phyloP scores from a whole-genome alignment of 306 rosid genomes.

The Prunus mongolica region DNA sequence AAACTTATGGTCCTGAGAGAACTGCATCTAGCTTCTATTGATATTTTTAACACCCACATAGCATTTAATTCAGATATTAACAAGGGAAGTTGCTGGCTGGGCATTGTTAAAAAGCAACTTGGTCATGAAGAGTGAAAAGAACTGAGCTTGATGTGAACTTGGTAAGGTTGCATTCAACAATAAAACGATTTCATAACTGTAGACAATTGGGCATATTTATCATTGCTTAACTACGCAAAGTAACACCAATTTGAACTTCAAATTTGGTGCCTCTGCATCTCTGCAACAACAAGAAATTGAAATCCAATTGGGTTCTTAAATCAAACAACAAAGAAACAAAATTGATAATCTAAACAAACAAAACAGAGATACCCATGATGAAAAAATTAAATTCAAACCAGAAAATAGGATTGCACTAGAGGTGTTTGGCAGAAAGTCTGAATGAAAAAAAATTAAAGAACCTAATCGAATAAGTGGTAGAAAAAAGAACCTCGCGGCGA shows the following conservation, averaged over 20 bases:
- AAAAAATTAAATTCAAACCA: background rate
- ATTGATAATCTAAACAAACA: background rate
- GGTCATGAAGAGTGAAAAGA: background rate
- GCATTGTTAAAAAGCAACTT: background rate
- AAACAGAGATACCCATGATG: background rate
- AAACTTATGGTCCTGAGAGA: background rate
- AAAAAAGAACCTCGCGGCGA: conserved; percentile 79
- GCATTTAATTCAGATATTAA: background rate
- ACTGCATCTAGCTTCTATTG: background rate
- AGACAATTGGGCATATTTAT: background rate
- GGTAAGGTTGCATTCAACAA: background rate
- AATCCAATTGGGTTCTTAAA: background rate
- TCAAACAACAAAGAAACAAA: background rate
- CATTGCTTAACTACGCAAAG: background rate
- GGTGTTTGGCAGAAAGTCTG: background rate
- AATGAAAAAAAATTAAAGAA: background rate
- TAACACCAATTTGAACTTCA: background rate
- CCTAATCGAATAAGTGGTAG: background rate
- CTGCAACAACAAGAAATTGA: background rate
- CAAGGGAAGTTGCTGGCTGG: background rate
- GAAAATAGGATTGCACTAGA: background rate
- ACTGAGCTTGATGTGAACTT: background rate
- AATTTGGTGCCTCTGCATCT: background rate
- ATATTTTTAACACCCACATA: background rate
- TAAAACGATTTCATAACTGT: background rate